These are phyloP conservation scores for Penicillium verhagenii DNA, from an alignment of 495 filamentous ascomycete genomes.

Conservation along the genomic window DNA sequence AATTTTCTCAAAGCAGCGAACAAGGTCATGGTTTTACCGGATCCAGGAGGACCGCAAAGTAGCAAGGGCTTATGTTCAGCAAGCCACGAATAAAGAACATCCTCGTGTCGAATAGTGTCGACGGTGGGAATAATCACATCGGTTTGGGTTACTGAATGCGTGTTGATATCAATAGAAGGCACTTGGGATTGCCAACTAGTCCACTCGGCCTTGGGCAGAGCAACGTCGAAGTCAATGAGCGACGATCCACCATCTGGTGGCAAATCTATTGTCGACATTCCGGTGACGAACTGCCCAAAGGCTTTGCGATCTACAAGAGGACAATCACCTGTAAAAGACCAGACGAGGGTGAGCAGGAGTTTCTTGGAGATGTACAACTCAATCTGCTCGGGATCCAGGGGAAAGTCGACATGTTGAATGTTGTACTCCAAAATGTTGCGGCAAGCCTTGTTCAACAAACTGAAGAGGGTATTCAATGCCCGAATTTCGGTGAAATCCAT, in stretches of 20 bases:
- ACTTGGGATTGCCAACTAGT: constrained; percentile 91
- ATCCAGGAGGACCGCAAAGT: constrained; percentile 95
- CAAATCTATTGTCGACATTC: constrained; percentile 77
- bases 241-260: constrained; percentile 73
- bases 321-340: constrained; percentile 95
- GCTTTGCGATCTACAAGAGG: constrained; percentile 81
- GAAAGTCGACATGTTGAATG: constrained; percentile 88
- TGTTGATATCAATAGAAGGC: constrained; percentile 92
- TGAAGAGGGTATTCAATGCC: constrained; percentile 90
- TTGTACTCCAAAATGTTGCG: constrained; percentile 94
- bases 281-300: constrained; percentile 80
- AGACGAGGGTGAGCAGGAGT: constrained; percentile 83
- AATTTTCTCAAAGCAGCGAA: constrained; percentile 95
- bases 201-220: constrained; percentile 84
- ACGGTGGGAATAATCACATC: constrained; percentile 97
- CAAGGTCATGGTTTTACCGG: constrained; percentile 98
- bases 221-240: constrained; percentile 93
- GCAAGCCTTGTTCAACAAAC: constrained; percentile 88
- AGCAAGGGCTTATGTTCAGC: constrained; percentile 97
- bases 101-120: constrained; percentile 95
- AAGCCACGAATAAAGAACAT: constrained; percentile 97
- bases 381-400: constrained; percentile 81
- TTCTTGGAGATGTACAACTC: constrained; percentile 92
- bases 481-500: constrained; percentile 95
- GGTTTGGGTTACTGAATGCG: constrained; percentile 93